Evolutionary conservation across 495 filamentous ascomycete species (phyloP).

Genomic region (Penicillium flavigenum): DNA sequence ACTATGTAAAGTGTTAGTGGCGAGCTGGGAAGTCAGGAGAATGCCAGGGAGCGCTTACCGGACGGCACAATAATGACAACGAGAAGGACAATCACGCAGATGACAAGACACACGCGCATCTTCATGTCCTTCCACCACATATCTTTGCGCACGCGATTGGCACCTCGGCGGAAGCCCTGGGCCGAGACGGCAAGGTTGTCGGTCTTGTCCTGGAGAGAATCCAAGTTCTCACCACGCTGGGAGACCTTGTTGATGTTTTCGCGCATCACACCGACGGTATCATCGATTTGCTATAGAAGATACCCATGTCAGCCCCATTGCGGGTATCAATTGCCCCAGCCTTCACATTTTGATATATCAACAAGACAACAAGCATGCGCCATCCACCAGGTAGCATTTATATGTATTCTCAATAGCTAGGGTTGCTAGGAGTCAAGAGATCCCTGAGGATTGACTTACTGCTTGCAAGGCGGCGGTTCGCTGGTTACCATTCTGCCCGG

Average conservation of each 20-base stretch:
- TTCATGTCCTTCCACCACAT: slow-evolving; percentile 99
- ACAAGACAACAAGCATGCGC: slow-evolving; percentile 1
- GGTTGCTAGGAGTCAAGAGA: not conserved
- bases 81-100: slow-evolving; percentile 83
- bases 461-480: slow-evolving; percentile 73
- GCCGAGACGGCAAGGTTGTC: slow-evolving; percentile 87
- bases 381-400: not conserved
- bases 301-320: slow-evolving; percentile 20
- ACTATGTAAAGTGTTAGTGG: slow-evolving; percentile 30
- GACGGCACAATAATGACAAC: slow-evolving; percentile 85
- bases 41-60: slow-evolving; percentile 52
- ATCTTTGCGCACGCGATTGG: slow-evolving; percentile 91
- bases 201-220: slow-evolving; percentile 92
- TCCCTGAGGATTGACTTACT: slow-evolving; percentile 53
- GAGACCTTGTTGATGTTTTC: slow-evolving; percentile 93
- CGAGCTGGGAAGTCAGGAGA: not conserved
- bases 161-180: slow-evolving; percentile 90
- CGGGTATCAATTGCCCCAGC: slow-evolving; percentile 2
- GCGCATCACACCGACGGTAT: slow-evolving; percentile 87
- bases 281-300: slow-evolving; percentile 82
- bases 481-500: slow-evolving; percentile 59
- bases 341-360: slow-evolving; percentile 5
- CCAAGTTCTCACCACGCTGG: slow-evolving; percentile 85
- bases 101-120: slow-evolving; percentile 94
- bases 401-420: not conserved